Conservation (phyloP, 164 flowering plant species). For the Hamamelis virginiana region DNA sequence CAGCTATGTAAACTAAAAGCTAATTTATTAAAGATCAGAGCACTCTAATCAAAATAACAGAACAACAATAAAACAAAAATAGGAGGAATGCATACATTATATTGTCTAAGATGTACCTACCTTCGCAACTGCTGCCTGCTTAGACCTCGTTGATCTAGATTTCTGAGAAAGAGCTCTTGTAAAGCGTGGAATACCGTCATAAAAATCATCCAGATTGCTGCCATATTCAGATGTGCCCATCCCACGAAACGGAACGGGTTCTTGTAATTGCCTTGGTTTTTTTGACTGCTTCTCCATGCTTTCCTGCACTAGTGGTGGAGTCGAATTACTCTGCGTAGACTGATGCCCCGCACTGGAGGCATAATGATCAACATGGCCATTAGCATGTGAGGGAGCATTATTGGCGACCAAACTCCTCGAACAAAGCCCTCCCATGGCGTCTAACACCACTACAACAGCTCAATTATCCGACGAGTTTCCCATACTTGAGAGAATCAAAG, state of each 20-base stretch:
- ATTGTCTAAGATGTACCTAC: conserved; percentile 1
- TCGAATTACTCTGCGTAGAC: neutral
- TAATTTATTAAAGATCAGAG: too few relatives aligned
- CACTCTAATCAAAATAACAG: too few relatives aligned
- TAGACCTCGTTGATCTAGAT: conserved; percentile 23
- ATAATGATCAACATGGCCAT: neutral
- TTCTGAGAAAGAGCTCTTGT: conserved; percentile 5
- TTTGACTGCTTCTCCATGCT: conserved; percentile 2
- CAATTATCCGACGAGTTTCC: neutral
- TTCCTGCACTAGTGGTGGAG: neutral
- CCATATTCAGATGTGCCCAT: conserved; percentile 1
- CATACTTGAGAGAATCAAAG: neutral
- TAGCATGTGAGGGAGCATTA: neutral
- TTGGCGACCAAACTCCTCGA: conserved; percentile 6
- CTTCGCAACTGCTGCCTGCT: conserved; percentile 26
- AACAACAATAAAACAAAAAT: too few relatives aligned
- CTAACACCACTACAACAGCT: neutral
- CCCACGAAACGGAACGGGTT: neutral
- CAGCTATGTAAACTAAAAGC: too few relatives aligned
- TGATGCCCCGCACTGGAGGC: neutral
- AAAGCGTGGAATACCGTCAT: conserved; percentile 31
- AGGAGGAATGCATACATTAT: neutral
- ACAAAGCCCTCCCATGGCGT: conserved; percentile 22
- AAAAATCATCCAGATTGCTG: conserved; percentile 10
- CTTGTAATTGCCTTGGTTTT: conserved; percentile 2